phyloP scores from a whole-genome alignment of 2,329 filamentous ascomycete genomes.

The Talaromyces sp. region DNA sequence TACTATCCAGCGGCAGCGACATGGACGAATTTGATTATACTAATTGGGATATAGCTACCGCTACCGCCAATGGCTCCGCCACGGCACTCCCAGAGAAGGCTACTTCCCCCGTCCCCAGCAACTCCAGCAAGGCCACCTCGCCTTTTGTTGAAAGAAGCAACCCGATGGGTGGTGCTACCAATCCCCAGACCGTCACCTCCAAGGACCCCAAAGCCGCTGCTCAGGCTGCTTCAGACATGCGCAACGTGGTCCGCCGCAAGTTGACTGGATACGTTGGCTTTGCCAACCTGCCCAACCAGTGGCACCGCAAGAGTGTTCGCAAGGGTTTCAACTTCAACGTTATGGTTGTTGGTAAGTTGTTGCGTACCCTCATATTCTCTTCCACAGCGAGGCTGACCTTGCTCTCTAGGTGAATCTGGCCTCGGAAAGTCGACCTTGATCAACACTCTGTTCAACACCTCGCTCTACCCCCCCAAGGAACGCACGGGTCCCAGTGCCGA shows the following conservation, averaged over 20 bases:
- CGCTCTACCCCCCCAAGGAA: slow-evolving; percentile 96
- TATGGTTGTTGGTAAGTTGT: slow-evolving; percentile 93
- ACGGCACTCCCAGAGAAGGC: slow-evolving; percentile 10
- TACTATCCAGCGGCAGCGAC: slow-evolving; percentile 12
- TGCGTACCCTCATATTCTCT: not conserved
- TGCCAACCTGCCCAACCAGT: slow-evolving; percentile 98
- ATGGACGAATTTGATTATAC: slow-evolving; percentile 19
- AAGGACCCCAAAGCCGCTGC: slow-evolving; percentile 59
- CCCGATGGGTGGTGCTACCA: slow-evolving; percentile 50
- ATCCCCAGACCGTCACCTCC: slow-evolving; percentile 58
- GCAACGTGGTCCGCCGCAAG: slow-evolving; percentile 97
- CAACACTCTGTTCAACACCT: slow-evolving; percentile 99
- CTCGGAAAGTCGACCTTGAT: slow-evolving; percentile 98
- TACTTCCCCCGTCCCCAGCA: slow-evolving; percentile 27
- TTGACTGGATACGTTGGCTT: slow-evolving; percentile 98
- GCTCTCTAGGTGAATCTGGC: slow-evolving; percentile 80
- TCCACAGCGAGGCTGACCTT: not conserved
- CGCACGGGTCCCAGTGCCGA: slow-evolving; percentile 95
- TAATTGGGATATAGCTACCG: slow-evolving; percentile 19
- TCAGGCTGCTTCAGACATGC: slow-evolving; percentile 63
- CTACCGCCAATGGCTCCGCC: slow-evolving; percentile 24
- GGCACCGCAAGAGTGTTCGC: slow-evolving; percentile 99
- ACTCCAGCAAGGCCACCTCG: slow-evolving; percentile 48
- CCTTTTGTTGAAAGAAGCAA: slow-evolving; percentile 57
- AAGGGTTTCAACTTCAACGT: slow-evolving; percentile 99